These are phyloP conservation scores for Neoboletus subvelutipes DNA, from an alignment of 768 basidiomycete genomes.

Conservation along the genomic window DNA sequence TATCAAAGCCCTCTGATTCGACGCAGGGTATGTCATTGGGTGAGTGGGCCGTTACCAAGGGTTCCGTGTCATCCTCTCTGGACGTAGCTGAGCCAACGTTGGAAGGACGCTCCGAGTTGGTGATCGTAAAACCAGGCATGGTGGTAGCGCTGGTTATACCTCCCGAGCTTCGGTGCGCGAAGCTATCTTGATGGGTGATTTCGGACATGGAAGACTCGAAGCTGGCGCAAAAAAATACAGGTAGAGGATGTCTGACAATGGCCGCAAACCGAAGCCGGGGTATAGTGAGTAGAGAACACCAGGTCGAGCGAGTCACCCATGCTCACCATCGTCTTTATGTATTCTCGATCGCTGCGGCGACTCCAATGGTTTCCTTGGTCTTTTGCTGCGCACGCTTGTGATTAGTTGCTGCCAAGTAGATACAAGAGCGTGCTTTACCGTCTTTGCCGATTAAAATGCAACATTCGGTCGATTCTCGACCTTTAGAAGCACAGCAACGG, in stretches of 20 bases:
- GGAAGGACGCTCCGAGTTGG: background rate
- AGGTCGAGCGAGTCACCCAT: background rate
- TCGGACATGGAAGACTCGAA: slow-evolving; percentile 1
- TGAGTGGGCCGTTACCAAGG: background rate
- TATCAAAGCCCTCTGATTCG: slow-evolving; percentile 2
- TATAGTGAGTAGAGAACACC: background rate
- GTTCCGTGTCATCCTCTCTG: background rate
- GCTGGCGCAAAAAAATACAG: background rate
- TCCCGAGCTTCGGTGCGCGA: background rate
- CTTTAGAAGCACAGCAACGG: background rate
- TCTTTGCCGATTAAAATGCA: slow-evolving; percentile 13
- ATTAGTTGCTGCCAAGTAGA: slow-evolving; percentile 9
- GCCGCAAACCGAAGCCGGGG: background rate
- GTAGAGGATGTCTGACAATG: slow-evolving; percentile 1
- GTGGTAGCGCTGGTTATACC: background rate
- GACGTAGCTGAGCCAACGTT: background rate
- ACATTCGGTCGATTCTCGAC: slow-evolving; percentile 1
- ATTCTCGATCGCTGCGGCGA: background rate
- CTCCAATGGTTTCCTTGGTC: background rate
- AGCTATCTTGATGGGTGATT: background rate
- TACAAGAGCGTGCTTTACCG: background rate
- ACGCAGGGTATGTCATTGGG: background rate
- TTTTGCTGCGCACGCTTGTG: slow-evolving; percentile 1
- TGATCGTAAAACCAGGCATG: background rate
- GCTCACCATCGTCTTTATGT: slow-evolving; percentile 14